Conservation (phyloP, 306 rosid species). For the Citrullus amarus region DNA sequence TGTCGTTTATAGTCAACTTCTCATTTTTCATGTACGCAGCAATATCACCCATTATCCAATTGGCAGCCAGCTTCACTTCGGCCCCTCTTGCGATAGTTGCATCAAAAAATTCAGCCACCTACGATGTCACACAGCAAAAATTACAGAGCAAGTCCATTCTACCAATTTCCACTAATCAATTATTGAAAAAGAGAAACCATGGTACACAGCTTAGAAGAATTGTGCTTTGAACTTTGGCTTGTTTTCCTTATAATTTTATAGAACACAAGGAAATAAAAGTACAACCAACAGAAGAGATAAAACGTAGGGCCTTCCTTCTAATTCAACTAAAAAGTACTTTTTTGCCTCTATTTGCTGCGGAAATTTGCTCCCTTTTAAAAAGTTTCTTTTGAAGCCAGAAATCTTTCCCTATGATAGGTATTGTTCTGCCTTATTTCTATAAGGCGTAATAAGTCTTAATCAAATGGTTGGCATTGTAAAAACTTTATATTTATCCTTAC, state of each 20-base stretch:
- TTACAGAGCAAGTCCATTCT: background rate
- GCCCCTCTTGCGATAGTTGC: conserved; percentile 69
- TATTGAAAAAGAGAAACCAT: background rate
- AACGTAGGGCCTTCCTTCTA: background rate
- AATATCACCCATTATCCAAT: conserved; percentile 95
- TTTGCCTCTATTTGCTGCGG: background rate
- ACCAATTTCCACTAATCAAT: background rate
- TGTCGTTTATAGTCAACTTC: conserved; percentile 60
- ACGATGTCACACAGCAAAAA: conserved; percentile 21
- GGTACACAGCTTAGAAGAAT: background rate
- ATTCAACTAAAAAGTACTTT: background rate
- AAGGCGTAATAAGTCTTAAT: background rate
- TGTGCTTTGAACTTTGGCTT: conserved; percentile 8
- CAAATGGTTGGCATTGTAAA: background rate
- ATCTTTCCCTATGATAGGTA: background rate
- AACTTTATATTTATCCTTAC: background rate
- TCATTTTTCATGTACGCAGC: conserved; percentile 88
- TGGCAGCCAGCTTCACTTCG: conserved; percentile 76
- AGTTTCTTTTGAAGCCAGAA: background rate
- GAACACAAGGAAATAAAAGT: background rate
- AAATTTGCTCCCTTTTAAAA: background rate
- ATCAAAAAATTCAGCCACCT: conserved; percentile 81
- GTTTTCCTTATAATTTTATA: background rate
- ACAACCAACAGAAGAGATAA: background rate
- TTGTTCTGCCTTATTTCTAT: background rate